These are phyloP conservation scores for Mimosa pudica DNA, from an alignment of 306 rosid species.

Conservation along the genomic window DNA sequence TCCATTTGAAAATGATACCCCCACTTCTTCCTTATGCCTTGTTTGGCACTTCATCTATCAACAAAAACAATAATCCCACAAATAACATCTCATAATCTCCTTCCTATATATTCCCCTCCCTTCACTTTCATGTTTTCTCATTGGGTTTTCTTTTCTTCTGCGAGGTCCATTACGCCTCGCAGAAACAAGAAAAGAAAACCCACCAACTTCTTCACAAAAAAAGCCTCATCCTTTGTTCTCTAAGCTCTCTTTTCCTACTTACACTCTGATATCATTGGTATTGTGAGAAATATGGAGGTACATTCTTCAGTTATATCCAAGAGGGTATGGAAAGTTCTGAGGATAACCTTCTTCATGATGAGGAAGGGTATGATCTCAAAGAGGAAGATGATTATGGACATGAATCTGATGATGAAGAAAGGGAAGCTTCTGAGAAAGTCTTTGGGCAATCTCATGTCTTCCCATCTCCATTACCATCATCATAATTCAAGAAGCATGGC, in stretches of 20 bases:
- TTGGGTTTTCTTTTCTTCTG: conserved; percentile 50
- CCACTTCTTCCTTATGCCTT: conserved; percentile 18
- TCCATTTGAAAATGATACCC: conserved; percentile 31
- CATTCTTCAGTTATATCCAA: conserved; percentile 38
- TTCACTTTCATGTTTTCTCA: conserved; percentile 32
- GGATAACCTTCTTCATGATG: conserved; percentile 52
- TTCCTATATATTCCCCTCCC: conserved; percentile 42
- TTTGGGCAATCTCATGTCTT: conserved; percentile 46
- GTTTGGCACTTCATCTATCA: neutral
- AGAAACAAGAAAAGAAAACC: conserved; percentile 53
- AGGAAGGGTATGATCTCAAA: conserved; percentile 56
- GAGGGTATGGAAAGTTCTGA: conserved; percentile 54
- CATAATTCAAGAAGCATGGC: conserved; percentile 25
- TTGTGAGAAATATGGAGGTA: conserved; percentile 29
- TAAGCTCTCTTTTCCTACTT: neutral
- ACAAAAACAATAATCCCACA: neutral
- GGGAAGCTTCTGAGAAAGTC: conserved; percentile 51
- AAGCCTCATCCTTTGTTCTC: neutral
- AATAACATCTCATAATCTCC: neutral
- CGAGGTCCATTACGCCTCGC: conserved; percentile 46
- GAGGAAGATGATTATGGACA: conserved; percentile 57
- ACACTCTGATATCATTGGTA: neutral
- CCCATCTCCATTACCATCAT: conserved; percentile 27
- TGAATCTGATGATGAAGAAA: conserved; percentile 59
- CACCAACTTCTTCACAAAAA: neutral